Conservation (phyloP, 257 asterid genomes). For the Parsonsia alboflavescens region DNA sequence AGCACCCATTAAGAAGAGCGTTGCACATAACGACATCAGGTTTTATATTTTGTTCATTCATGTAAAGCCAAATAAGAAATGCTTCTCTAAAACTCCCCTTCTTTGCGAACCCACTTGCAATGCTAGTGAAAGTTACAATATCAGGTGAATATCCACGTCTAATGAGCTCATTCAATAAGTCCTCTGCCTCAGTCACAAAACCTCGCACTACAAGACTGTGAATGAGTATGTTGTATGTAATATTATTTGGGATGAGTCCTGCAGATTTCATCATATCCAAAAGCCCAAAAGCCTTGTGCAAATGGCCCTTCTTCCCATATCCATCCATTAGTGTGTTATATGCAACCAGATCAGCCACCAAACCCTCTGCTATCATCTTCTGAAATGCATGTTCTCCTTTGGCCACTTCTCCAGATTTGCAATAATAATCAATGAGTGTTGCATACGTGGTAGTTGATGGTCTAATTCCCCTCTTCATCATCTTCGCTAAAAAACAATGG, state of each 20-base stretch:
- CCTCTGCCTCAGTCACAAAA: constrained; percentile 21
- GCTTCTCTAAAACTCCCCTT: constrained; percentile 26
- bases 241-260: constrained; percentile 22
- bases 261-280: constrained; percentile 21
- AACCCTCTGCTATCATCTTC: constrained; percentile 18
- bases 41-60: constrained; percentile 17
- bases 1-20: constrained; percentile 22
- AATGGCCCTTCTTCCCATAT: constrained; percentile 21
- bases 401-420: constrained; percentile 19
- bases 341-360: constrained; percentile 17
- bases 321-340: constrained; percentile 26
- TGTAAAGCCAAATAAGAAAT: constrained; percentile 18
- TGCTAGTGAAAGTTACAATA: constrained; percentile 21
- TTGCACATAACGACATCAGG: constrained; percentile 28
- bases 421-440: constrained; percentile 18
- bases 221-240: constrained; percentile 23
- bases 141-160: constrained; percentile 28
- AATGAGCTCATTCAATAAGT: constrained; percentile 20
- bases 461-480: constrained; percentile 21
- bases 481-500: constrained; percentile 12
- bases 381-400: constrained; percentile 17
- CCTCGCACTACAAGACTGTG: constrained; percentile 22
- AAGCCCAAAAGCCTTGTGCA: constrained; percentile 24
- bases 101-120: constrained; percentile 20
- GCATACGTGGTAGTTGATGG: constrained; percentile 20